Evolutionary conservation across 805 yeast genomes (phyloP).

Genomic region (Cyberlindnera japonica): DNA sequence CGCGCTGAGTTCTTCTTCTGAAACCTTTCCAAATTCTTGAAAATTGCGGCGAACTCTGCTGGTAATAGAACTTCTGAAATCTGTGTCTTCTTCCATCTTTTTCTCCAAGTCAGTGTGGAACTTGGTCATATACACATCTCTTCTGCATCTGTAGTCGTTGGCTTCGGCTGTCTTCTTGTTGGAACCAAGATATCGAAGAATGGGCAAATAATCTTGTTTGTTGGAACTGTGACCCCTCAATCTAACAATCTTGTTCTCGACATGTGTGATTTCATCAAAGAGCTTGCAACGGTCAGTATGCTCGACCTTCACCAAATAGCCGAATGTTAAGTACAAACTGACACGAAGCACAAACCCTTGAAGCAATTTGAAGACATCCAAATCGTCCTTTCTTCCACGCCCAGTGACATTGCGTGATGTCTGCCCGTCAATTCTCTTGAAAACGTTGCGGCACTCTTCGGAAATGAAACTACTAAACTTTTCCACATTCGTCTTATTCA

Average conservation of each 20-base stretch:
- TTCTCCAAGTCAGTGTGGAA: conserved; percentile 32
- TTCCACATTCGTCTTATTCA: conserved; percentile 36
- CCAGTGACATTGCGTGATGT: neutral
- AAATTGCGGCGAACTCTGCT: conserved; percentile 24
- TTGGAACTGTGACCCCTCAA: conserved; percentile 57
- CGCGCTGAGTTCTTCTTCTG: conserved; percentile 45
- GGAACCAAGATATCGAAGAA: conserved; percentile 33
- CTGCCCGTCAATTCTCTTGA: conserved; percentile 21
- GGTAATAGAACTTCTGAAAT: conserved; percentile 32
- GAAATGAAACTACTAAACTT: conserved; percentile 35
- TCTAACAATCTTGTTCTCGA: conserved; percentile 54
- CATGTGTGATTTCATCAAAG: conserved; percentile 49
- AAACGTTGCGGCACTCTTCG: conserved; percentile 33
- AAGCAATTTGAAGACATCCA: conserved; percentile 37
- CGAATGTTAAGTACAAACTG: conserved; percentile 51
- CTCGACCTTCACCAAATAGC: conserved; percentile 43
- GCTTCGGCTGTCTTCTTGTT: conserved; percentile 24
- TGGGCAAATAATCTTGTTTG: conserved; percentile 50
- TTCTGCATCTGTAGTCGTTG: conserved; percentile 34
- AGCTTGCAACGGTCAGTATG: conserved; percentile 32
- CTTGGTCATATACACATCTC: conserved; percentile 47
- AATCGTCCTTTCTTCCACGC: conserved; percentile 28
- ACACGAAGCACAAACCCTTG: conserved; percentile 52
- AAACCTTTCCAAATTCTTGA: conserved; percentile 23
- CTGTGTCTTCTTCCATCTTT: conserved; percentile 27